Percentiles rank a stretch among this genome's conserved stretches.
These are phyloP conservation scores for Adansonia madagascariensis DNA, from an alignment of 441 rosid species.

Conservation along the genomic window DNA sequence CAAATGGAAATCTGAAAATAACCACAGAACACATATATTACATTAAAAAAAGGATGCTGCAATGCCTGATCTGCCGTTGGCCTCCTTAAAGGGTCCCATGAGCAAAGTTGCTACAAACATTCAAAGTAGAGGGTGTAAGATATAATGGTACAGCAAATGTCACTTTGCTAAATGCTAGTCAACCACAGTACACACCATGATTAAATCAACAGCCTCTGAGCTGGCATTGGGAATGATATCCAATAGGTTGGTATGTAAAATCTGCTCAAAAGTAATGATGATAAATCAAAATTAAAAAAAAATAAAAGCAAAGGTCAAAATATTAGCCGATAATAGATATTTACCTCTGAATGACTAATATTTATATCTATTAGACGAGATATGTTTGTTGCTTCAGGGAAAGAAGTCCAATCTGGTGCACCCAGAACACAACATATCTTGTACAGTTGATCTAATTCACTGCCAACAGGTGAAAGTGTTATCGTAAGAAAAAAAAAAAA, in stretches of 20 bases:
- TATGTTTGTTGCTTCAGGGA: conserved; percentile 73
- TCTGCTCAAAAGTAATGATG: conserved; percentile 43
- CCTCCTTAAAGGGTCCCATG: conserved; percentile 89
- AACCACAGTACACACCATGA: conserved; percentile 52
- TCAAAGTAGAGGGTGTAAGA: conserved; percentile 32
- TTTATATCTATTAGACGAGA: conserved; percentile 62
- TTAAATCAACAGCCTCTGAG: conserved; percentile 82
- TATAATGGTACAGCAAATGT: conserved; percentile 23
- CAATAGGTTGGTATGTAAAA: conserved; percentile 57
- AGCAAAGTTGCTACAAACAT: conserved; percentile 66
- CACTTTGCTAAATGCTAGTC: conserved; percentile 9
- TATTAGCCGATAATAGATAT: not conserved
- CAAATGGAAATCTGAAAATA: conserved; percentile 24
- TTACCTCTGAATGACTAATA: conserved; percentile 56
- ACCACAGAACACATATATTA: conserved; percentile 38
- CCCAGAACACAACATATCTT: conserved; percentile 71
- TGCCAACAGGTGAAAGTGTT: conserved; percentile 34
- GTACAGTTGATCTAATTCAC: conserved; percentile 74
- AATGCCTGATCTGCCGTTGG: conserved; percentile 91
- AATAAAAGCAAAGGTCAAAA: conserved; percentile 20
- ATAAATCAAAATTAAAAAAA: conserved; percentile 22
- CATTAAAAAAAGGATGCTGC: conserved; percentile 90
- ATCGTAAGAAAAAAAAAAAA: conserved; percentile 5
- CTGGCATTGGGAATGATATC: conserved; percentile 80
- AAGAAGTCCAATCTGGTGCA: conserved; percentile 66